Evolutionary conservation across 257 asterid species (phyloP), one percentile per base, ranked within the genome.

Genomic region (Asclepias syriaca): DNA sequence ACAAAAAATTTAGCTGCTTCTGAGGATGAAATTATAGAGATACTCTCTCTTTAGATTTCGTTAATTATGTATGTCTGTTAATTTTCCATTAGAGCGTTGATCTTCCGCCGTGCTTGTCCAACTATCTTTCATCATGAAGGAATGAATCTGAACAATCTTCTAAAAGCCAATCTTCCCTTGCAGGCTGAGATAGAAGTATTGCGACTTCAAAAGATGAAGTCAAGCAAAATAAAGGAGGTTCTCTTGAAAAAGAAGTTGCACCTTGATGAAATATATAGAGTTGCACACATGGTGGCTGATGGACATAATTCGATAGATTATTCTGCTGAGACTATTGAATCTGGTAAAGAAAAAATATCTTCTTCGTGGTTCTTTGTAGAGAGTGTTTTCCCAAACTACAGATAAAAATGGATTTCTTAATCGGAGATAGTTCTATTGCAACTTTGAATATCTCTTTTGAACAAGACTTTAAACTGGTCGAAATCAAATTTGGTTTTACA

Each of bases 131-230:
- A 64, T 12, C 50, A 57, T 7, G 48, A 60, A 50, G 54, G 57
- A 40, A 40, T 0, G 27, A 13, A 64, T 49, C 22, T 16, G 29
- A 9, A 61, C 14, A 19, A 15, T 10, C 21, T n/a, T 48, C 50
- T 48, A 8, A 32, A 67, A 66, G 3, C 14, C 54, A 48, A 8
- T 8, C 18, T 21, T 56, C 40, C 22, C 40, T 57, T 65, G 21
- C 81, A 91, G 98, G 97, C 95, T 73, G 97, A 91, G 81, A 80
- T 80, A 59, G 97, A 93, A 80, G 91, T 91, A 12, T 67, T 34
- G 64, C 87, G 93, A 80, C 85, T 91, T 74, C 93, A 87, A 78
- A 85, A 86, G 59, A 75, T 84, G 84, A 94, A 94, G 77, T 74
- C 78, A 34, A 87, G 86, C 75, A 91, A 89, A 87, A 87, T 92